Evolutionary conservation across 495 filamentous ascomycete genomes (phyloP), one percentile per base, ranked within the genome.

Genomic region (Letharia lupina): DNA sequence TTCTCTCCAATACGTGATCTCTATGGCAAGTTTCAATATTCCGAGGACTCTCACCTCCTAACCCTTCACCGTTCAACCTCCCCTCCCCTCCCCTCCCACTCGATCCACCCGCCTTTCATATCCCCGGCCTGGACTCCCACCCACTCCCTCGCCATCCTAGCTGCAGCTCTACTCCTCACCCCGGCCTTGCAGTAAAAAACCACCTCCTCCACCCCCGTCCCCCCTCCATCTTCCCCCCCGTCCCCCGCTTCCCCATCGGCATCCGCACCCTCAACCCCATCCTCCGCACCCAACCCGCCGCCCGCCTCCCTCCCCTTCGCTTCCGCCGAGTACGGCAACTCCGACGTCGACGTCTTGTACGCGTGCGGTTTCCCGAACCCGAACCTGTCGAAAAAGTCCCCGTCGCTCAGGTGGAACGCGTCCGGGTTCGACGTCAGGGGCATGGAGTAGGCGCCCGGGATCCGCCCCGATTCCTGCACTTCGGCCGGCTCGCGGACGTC

Each of bases 141-240:
- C 82, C 88, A 97, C 35, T 94, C 93, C 16, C 84, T 86, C 60
- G 93, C 93, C 77, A 97, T 73, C 72, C 85, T 81, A 35, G 93
- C 91, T n/a, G 93, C 93, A 6, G 89, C 84, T 31, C 80, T 75
- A 70, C 88, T 89, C 75, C 94, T 82, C 65, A 97, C 91, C 4
- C 94, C 94, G 0, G 91, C 86, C 77, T 89, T 93, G 75, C 94
- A 98, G 74, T 96, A 98, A 71, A 97, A 94, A 3, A 97, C 85
- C 15, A 96, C 77, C 69, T 87, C 82, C 52, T 72, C 71, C 65
- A 72, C 63, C 79, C 79, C 65, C 74, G 74, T 6, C 56, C 61
- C 64, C 40, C 76, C 66, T 59, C 62, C 60, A 10, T 45, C 61
- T 54, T 39, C 42, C 1, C 63, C 71, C 18, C 56, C 28, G 13